Percentiles rank a stretch among this genome's conserved stretches.
These are phyloP conservation scores for Crassisporium funariophilum DNA, from an alignment of 768 basidiomycete genomes.

Conservation along the genomic window DNA sequence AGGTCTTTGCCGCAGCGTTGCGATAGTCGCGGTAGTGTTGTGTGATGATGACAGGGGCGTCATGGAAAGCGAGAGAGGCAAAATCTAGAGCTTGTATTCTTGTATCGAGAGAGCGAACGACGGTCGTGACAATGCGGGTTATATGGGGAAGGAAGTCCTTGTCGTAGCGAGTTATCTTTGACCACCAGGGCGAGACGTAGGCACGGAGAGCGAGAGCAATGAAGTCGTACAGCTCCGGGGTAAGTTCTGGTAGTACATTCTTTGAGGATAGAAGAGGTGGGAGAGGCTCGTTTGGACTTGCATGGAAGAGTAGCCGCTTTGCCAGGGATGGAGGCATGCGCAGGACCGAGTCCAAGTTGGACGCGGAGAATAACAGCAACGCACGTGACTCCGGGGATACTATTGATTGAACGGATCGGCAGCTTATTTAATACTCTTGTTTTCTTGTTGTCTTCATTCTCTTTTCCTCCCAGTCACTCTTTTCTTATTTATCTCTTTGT, in stretches of 20 bases:
- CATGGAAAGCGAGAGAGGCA: conserved; percentile 57
- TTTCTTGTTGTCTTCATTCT: conserved; percentile 3
- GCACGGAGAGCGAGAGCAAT: conserved; percentile 80
- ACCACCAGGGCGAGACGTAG: conserved; percentile 85
- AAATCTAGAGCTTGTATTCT: conserved; percentile 60
- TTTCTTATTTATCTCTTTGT: conserved; percentile 7
- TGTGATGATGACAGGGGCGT: conserved; percentile 64
- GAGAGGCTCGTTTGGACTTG: conserved; percentile 39
- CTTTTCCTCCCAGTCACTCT: conserved; percentile 7
- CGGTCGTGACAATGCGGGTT: conserved; percentile 54
- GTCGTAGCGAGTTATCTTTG: conserved; percentile 80
- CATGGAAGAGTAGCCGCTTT: conserved; percentile 66
- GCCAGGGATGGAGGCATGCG: conserved; percentile 32
- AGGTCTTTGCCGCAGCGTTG: conserved; percentile 59
- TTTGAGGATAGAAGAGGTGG: conserved; percentile 56
- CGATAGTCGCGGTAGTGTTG: conserved; percentile 84
- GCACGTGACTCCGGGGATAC: conserved; percentile 16
- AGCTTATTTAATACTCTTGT: conserved; percentile 12
- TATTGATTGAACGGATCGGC: too few species aligned
- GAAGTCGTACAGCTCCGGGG: conserved; percentile 74
- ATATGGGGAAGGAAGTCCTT: conserved; percentile 80
- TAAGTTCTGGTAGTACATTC: conserved; percentile 53
- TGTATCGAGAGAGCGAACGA: conserved; percentile 62
- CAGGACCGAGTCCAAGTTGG: conserved; percentile 5
- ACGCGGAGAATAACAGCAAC: neutral